Conservation (phyloP, 2,329 filamentous ascomycete species). For the Fusarium sp. region DNA sequence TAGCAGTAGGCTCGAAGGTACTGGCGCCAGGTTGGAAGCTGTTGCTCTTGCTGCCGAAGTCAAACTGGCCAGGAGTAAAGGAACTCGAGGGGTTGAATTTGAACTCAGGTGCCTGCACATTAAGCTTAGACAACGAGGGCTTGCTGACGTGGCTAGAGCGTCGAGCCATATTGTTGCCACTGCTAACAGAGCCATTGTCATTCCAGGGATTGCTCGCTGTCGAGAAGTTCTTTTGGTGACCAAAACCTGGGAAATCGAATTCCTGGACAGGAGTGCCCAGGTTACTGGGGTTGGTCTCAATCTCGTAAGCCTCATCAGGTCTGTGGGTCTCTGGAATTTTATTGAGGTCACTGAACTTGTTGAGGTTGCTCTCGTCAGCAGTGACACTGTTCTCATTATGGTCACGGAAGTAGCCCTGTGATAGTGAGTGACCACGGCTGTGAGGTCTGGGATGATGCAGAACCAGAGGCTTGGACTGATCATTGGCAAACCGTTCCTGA, state of each 20-base stretch:
- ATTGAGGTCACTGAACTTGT: constrained; percentile 57
- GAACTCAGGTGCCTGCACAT: constrained; percentile 91
- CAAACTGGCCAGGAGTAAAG: constrained; percentile 47
- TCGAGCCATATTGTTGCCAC: constrained; percentile 54
- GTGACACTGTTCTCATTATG: constrained; percentile 60
- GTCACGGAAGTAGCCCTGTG: constrained; percentile 75
- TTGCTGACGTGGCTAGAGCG: constrained; percentile 75
- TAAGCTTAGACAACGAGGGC: constrained; percentile 83
- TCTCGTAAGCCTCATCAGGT: constrained; percentile 72
- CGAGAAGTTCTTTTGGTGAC: constrained; percentile 71
- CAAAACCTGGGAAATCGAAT: constrained; percentile 63
- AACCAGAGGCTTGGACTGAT: constrained; percentile 68
- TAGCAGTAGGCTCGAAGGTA: constrained; percentile 44
- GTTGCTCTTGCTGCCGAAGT: constrained; percentile 52
- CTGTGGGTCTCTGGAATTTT: constrained; percentile 59
- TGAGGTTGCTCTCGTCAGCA: constrained; percentile 41
- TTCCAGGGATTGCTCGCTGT: constrained; percentile 76
- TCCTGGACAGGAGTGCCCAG: constrained; percentile 74
- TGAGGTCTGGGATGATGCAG: constrained; percentile 83
- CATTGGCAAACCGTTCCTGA: constrained; percentile 67
- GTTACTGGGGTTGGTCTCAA: constrained; percentile 82
- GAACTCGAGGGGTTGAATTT: constrained; percentile 75
- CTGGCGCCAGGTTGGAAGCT: constrained; percentile 63
- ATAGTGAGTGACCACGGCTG: constrained; percentile 79
- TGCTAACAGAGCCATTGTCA: constrained; percentile 60